phyloP scores from a whole-genome alignment of 345 rosid species.

The Physaria fendleri region DNA sequence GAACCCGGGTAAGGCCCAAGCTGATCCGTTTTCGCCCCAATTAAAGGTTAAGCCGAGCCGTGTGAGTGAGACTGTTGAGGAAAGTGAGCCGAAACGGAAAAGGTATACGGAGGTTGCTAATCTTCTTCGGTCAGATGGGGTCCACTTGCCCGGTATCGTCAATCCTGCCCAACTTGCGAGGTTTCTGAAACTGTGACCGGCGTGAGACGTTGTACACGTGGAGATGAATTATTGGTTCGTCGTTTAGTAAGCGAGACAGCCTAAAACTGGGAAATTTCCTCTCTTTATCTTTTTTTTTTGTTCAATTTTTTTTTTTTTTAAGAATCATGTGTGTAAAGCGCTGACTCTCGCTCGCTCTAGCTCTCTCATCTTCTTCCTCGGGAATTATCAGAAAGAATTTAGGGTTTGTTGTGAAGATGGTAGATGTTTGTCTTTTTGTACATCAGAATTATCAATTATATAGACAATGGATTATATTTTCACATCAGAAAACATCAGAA shows the following conservation, averaged over 20 bases:
- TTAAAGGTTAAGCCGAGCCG: slow-evolving; percentile 30
- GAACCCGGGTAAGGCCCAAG: slow-evolving; percentile 37
- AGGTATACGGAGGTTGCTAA: slow-evolving; percentile 63
- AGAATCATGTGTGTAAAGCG: slow-evolving; percentile 26
- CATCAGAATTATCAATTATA: slow-evolving; percentile 16
- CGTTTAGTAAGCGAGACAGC: slow-evolving; percentile 6
- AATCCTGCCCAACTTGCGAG: slow-evolving; percentile 82
- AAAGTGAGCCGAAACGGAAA: slow-evolving; percentile 29
- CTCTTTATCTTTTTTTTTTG: not conserved
- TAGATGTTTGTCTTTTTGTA: slow-evolving; percentile 22
- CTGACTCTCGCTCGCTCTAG: slow-evolving; percentile 19
- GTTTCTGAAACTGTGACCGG: slow-evolving; percentile 45
- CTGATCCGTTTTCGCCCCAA: slow-evolving; percentile 7
- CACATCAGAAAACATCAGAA: slow-evolving; percentile 6
- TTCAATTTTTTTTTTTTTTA: not conserved
- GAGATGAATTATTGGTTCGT: slow-evolving; percentile 30
- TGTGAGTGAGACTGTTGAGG: slow-evolving; percentile 22
- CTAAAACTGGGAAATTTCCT: not conserved
- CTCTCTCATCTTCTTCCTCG: slow-evolving; percentile 18
- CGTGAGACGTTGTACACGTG: slow-evolving; percentile 30
- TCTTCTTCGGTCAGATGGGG: slow-evolving; percentile 55
- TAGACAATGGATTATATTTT: slow-evolving; percentile 4
- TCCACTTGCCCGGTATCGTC: slow-evolving; percentile 61
- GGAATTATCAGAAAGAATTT: slow-evolving; percentile 8
- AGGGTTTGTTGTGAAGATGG: slow-evolving; percentile 20